A percentile compares a stretch with the other conserved stretches of the same genome.
Evolutionary conservation across 2,329 filamentous ascomycete species (phyloP).

Genomic region (Microsporum canis): DNA sequence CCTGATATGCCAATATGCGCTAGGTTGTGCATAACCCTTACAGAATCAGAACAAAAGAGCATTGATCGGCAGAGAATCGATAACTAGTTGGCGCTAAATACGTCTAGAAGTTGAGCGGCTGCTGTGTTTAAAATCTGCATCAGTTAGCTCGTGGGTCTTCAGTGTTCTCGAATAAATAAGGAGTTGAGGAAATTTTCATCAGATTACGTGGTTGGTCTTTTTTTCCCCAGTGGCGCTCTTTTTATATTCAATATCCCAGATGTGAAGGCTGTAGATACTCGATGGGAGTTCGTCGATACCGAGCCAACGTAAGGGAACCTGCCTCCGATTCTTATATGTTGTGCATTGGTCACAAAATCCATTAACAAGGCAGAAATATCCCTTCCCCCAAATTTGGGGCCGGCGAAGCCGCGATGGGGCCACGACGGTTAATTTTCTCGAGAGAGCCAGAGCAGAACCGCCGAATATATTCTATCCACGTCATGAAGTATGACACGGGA

Average conservation of each 20-base stretch:
- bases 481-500: neutral
- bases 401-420: too few relatives aligned
- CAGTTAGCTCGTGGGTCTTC: neutral
- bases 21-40: neutral
- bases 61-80: neutral
- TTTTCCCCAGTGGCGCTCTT: neutral
- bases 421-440: neutral
- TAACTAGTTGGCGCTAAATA: neutral
- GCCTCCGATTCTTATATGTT: too few relatives aligned
- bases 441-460: neutral
- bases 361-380: too few relatives aligned
- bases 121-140: neutral
- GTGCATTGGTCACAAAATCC: too few relatives aligned
- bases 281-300: too few relatives aligned
- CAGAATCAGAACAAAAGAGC: neutral
- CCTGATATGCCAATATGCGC: neutral
- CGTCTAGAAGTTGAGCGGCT: neutral
- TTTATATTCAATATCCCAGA: neutral
- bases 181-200: neutral
- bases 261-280: too few relatives aligned
- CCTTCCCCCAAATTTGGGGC: too few relatives aligned
- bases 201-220: neutral
- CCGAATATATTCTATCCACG: neutral
- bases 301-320: too few relatives aligned
- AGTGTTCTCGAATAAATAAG: neutral